Conservation (phyloP, 352 stramenopile genomes). For the Globisporangium camurandrum region DNA sequence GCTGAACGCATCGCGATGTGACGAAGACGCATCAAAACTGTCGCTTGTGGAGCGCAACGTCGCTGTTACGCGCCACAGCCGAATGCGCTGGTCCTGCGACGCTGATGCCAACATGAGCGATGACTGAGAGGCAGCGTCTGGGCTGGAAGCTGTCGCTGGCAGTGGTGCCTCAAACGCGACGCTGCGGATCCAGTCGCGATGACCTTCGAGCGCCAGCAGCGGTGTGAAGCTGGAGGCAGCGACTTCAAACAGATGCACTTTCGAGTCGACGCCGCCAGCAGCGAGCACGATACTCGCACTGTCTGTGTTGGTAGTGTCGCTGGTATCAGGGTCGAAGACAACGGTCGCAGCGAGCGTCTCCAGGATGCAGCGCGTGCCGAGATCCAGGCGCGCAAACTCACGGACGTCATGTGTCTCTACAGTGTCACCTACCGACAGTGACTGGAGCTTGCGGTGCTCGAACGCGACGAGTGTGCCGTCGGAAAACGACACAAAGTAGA, state of each 20-base stretch:
- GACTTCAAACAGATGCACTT: constrained; percentile 60
- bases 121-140: neutral
- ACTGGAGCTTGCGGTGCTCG: constrained; percentile 15
- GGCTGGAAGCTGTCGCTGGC: neutral
- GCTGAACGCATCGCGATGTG: constrained; percentile 24
- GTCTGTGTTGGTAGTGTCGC: neutral
- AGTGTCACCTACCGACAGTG: neutral
- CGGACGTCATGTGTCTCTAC: too few species aligned
- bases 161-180: constrained; percentile 34
- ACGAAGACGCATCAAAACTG: neutral
- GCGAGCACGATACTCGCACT: constrained; percentile 39
- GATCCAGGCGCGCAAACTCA: constrained; percentile 15
- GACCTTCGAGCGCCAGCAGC: constrained; percentile 43
- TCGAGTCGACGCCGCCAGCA: constrained; percentile 56
- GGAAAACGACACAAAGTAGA: constrained; percentile 42
- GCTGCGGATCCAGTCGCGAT: constrained; percentile 62
- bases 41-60: neutral
- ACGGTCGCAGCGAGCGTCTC: constrained; percentile 29
- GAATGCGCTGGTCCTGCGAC: constrained; percentile 64
- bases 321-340: neutral
- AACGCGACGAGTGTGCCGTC: constrained; percentile 36
- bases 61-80: constrained; percentile 48
- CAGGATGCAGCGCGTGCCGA: constrained; percentile 46
- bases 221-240: constrained; percentile 12
- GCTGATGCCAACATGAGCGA: constrained; percentile 40